These are phyloP conservation scores for Myriosclerotinia scirpicola DNA, from an alignment of 2,329 filamentous ascomycete species.

Conservation along the genomic window DNA sequence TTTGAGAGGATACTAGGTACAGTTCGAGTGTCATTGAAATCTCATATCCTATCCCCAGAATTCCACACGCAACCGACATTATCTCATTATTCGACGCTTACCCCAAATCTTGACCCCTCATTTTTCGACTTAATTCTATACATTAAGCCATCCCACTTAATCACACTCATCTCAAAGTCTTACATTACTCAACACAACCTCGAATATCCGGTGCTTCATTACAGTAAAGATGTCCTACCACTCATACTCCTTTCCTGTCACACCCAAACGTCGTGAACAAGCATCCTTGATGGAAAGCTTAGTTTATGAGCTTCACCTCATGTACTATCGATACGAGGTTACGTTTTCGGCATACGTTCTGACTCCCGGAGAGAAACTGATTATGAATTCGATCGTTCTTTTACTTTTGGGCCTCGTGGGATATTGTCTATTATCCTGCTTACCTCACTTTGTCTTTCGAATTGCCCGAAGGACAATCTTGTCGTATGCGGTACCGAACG, in stretches of 20 bases:
- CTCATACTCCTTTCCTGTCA: background rate
- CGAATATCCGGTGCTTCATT: too few relatives aligned
- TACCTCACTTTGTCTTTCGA: slow-evolving; percentile 20
- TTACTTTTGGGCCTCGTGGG: slow-evolving; percentile 22
- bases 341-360: slow-evolving; percentile 48
- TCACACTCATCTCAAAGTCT: background rate
- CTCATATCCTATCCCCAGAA: background rate
- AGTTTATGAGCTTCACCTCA: slow-evolving; percentile 21
- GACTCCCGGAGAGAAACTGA: slow-evolving; percentile 46
- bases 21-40: background rate
- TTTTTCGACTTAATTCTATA: background rate
- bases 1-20: background rate
- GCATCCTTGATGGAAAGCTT: slow-evolving; percentile 10
- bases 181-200: too few relatives aligned
- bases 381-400: slow-evolving; percentile 45
- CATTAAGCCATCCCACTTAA: background rate
- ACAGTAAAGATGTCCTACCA: background rate
- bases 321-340: slow-evolving; percentile 47
- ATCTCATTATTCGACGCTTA: background rate
- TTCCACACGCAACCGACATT: background rate
- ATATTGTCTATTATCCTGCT: slow-evolving; percentile 20
- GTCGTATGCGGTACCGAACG: slow-evolving; percentile 18
- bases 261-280: background rate
- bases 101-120: too few relatives aligned
- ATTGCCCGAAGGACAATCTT: slow-evolving; percentile 19